Conservation (phyloP, 2,329 filamentous ascomycete genomes). For the Penicillium concentricum region DNA sequence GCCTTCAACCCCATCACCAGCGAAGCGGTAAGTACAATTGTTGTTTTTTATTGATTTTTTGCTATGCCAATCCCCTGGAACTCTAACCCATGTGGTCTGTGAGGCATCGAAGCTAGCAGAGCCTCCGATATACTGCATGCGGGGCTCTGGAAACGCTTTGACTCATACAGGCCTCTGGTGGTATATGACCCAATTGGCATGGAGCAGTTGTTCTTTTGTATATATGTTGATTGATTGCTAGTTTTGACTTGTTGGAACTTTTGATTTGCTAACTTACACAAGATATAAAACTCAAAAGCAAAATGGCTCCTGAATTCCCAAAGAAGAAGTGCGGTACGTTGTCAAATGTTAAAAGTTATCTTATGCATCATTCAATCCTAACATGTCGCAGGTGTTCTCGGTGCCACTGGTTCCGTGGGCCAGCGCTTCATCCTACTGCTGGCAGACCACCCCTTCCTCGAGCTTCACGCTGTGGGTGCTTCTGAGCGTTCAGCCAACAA, state of each 20-base stretch:
- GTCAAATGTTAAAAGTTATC: background rate
- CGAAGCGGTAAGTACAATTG: slow-evolving; percentile 23
- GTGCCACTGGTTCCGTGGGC: slow-evolving; percentile 90
- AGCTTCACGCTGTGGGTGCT: slow-evolving; percentile 84
- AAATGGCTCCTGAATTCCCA: slow-evolving; percentile 32
- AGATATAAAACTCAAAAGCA: slow-evolving; percentile 13
- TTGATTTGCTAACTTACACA: slow-evolving; percentile 2
- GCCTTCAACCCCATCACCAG: slow-evolving; percentile 18
- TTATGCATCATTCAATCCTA: slow-evolving; percentile 10
- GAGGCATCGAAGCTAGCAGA: slow-evolving; percentile 1
- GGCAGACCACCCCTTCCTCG: slow-evolving; percentile 80
- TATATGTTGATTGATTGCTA: background rate
- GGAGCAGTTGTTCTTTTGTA: background rate
- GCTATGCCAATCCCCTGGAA: background rate
- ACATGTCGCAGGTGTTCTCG: slow-evolving; percentile 65
- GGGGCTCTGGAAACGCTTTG: slow-evolving; percentile 17
- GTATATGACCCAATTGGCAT: slow-evolving; percentile 2
- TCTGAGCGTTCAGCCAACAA: slow-evolving; percentile 88
- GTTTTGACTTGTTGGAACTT: background rate
- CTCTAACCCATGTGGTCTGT: background rate
- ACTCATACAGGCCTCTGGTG: slow-evolving; percentile 16
- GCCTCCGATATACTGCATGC: slow-evolving; percentile 10
- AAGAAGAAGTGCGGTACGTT: slow-evolving; percentile 44
- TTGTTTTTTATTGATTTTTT: slow-evolving; percentile 2
- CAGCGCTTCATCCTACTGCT: slow-evolving; percentile 94